Base-by-base conservation (phyloP, 305 asterid species). In the Fraxinus velutina region DNA sequence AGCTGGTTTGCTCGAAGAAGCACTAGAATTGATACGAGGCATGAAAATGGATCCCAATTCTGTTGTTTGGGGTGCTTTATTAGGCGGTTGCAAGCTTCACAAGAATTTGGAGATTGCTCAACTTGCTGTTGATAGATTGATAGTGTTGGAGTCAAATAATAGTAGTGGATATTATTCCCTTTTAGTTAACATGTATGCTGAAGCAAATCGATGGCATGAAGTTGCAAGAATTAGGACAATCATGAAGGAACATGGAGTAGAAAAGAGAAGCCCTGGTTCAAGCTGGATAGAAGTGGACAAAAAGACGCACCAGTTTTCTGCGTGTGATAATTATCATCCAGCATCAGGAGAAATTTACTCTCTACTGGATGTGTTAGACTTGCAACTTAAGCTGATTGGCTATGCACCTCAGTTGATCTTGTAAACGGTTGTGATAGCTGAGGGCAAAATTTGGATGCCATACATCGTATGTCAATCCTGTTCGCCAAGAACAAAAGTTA, bases 31-130 rank as follows among this genome's bases (percentile, higher is more conserved):
- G 85, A 90, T 90, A 78, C 75, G 79, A 84, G 83, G 83, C 85
- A 93, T 93, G 97, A 88, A 79, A 79, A 84, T 90, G 89, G 84
- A 86, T 57, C 93, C 97, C n/a, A 93, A 92, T 86, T 83, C 93
- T 64, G 90, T 90, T 71, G 55, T 93, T 66, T 93, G 93, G 97
- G 94, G 97, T 52, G 89, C 97, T 75, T 84, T 93, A 62, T 84
- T 93, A 71, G 86, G 90, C 79, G 97, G 95, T 34, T 92, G 97
- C 84, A 92, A 87, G 85, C 89, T 89, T 84, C 91, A 92, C 82
- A 90, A 89, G 86, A 92, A 92, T 78, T 80, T 90, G 77, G 93
- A 89, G 78, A 89, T 92, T 79, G 95, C 93, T 76, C 88, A 82
- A 81, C 55, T 89, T 77, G 93, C 94, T 72, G 91, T 87, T 1